Evolutionary conservation across 2,329 filamentous ascomycete genomes (phyloP).

Genomic region (Xylaria sp.): DNA sequence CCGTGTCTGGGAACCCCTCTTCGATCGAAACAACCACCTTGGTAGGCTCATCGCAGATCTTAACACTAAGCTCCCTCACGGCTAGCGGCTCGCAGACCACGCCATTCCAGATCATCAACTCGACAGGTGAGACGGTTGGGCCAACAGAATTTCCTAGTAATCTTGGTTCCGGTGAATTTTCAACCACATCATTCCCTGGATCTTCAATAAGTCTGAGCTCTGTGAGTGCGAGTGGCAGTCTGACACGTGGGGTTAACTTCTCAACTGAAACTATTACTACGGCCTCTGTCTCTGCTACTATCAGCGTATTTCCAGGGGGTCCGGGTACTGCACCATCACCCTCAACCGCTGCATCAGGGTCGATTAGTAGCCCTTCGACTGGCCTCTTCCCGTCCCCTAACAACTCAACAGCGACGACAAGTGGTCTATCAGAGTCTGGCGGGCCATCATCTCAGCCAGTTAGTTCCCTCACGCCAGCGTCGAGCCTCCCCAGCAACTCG

Average conservation of each 20-base stretch:
- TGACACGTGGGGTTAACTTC: slow-evolving; percentile 11
- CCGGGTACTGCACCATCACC: not conserved
- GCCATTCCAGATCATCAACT: slow-evolving; percentile 38
- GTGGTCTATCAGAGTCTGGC: slow-evolving; percentile 22
- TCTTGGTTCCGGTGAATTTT: slow-evolving; percentile 7
- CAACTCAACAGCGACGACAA: slow-evolving; percentile 38
- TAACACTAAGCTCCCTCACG: slow-evolving; percentile 9
- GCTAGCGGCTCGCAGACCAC: slow-evolving; percentile 26
- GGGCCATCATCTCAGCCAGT: slow-evolving; percentile 9
- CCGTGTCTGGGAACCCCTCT: not conserved
- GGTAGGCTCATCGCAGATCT: not conserved
- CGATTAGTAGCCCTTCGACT: slow-evolving; percentile 22
- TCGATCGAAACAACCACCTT: slow-evolving; percentile 10
- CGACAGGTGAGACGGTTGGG: slow-evolving; percentile 23
- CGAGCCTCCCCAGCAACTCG: slow-evolving; percentile 19
- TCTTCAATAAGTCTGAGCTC: slow-evolving; percentile 19
- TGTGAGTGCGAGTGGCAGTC: slow-evolving; percentile 18
- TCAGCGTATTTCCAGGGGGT: slow-evolving; percentile 19
- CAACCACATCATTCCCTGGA: slow-evolving; percentile 5
- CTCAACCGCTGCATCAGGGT: slow-evolving; percentile 20
- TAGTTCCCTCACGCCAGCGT: slow-evolving; percentile 19
- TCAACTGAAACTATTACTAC: slow-evolving; percentile 17
- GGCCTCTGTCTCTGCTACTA: slow-evolving; percentile 17
- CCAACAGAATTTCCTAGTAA: slow-evolving; percentile 27
- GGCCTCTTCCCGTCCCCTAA: slow-evolving; percentile 39